Evolutionary conservation across 768 basidiomycete genomes (phyloP).

Genomic region (Boletus rufocinnamomeus): DNA sequence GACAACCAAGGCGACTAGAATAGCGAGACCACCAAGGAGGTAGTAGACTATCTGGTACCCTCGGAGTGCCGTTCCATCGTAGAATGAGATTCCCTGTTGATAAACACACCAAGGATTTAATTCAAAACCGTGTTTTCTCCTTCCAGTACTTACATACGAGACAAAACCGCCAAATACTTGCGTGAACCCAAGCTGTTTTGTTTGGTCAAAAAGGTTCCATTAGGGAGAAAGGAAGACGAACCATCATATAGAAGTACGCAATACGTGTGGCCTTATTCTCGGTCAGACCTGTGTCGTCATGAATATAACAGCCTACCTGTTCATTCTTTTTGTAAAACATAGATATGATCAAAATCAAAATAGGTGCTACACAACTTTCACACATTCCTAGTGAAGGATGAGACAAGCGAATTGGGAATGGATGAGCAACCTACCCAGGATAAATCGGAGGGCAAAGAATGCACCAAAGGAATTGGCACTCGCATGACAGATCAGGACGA

Average conservation of each 20-base stretch:
- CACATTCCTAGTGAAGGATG: background rate
- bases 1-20: constrained; percentile 34
- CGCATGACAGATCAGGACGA: background rate
- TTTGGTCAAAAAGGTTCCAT: background rate
- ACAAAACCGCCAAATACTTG: constrained; percentile 41
- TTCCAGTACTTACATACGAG: constrained; percentile 31
- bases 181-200: constrained; percentile 23
- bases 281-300: background rate
- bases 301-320: background rate
- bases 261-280: background rate
- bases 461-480: background rate
- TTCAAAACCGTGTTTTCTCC: background rate
- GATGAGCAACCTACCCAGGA: background rate
- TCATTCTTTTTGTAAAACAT: background rate
- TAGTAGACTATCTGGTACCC: constrained; percentile 35
- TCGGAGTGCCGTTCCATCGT: constrained; percentile 13
- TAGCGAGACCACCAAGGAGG: constrained; percentile 41
- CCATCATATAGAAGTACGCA: background rate
- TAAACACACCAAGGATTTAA: background rate
- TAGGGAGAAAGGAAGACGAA: background rate
- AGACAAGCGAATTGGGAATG: background rate
- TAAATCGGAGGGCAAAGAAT: background rate
- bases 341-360: background rate
- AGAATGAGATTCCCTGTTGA: constrained; percentile 34
- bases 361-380: background rate